Percentiles rank a stretch among this genome's conserved stretches.
Conservation (phyloP, 306 rosid species). For the Vigna reflexopilosa region DNA sequence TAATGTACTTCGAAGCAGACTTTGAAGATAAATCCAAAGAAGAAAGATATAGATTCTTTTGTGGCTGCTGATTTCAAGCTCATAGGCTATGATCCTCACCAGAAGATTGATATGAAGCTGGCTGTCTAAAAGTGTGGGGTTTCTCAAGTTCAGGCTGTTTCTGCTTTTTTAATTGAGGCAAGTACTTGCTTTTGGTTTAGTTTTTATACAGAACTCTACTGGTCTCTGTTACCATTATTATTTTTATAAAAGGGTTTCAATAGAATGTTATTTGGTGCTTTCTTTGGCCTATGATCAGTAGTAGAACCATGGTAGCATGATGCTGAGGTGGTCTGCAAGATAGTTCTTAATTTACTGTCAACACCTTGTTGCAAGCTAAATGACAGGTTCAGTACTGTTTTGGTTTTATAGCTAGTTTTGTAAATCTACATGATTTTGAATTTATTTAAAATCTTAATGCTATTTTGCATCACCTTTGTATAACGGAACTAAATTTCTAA, state of each 20-base stretch:
- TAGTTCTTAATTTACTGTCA: too few relatives aligned
- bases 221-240: constrained; percentile 13
- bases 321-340: not conserved
- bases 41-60: constrained; percentile 81
- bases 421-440: not conserved
- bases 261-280: constrained; percentile 17
- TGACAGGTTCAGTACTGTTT: not conserved
- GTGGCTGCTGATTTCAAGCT: constrained; percentile 80
- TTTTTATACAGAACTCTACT: not conserved
- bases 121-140: constrained; percentile 59
- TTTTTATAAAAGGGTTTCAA: not conserved
- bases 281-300: constrained; percentile 22
- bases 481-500: not conserved
- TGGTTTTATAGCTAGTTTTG: not conserved
- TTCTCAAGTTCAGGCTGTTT: constrained; percentile 44
- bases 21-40: constrained; percentile 77
- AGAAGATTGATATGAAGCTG: constrained; percentile 92
- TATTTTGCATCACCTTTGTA: not conserved
- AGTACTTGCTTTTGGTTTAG: constrained; percentile 33
- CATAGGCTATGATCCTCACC: constrained; percentile 84
- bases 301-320: constrained; percentile 18
- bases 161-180: constrained; percentile 56
- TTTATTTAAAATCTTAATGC: not conserved
- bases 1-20: constrained; percentile 53
- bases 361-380: not conserved